phyloP scores from a whole-genome alignment of 805 yeast species.

The Kodamaea fukazawae region DNA sequence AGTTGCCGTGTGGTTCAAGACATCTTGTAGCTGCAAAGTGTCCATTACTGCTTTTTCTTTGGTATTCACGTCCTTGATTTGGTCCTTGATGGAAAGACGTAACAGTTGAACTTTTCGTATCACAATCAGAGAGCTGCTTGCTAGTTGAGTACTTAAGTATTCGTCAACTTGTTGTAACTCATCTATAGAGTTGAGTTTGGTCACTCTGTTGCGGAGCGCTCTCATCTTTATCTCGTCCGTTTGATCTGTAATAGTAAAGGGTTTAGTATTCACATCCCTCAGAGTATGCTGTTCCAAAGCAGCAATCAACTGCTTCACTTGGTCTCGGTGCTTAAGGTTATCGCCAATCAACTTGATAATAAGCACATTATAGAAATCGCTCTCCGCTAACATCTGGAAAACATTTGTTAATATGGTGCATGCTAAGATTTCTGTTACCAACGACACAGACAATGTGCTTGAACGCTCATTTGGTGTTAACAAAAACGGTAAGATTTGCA shows the following conservation, averaged over 20 bases:
- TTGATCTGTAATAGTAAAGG: constrained; percentile 12
- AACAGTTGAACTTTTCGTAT: constrained; percentile 10
- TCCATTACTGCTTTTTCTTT: constrained; percentile 6
- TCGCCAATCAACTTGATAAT: constrained; percentile 59
- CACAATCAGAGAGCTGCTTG: constrained; percentile 6
- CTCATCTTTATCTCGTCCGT: constrained; percentile 5
- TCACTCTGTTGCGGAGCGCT: constrained; percentile 1
- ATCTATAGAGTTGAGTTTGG: constrained; percentile 1
- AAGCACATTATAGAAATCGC: constrained; percentile 73
- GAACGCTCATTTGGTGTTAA: constrained; percentile 45
- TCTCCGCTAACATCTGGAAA: constrained; percentile 56
- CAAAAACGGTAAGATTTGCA: constrained; percentile 46
- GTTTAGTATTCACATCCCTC: constrained; percentile 2
- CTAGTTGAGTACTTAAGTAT: constrained; percentile 9
- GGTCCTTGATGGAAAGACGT: constrained; percentile 2
- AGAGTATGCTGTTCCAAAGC: constrained; percentile 65
- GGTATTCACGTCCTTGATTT: neutral
- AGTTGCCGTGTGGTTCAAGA: constrained; percentile 48
- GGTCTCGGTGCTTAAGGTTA: constrained; percentile 67
- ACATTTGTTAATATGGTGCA: constrained; percentile 49
- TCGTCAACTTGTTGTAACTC: constrained; percentile 11
- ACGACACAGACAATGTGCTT: constrained; percentile 46
- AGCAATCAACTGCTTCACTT: constrained; percentile 67
- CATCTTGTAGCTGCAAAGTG: constrained; percentile 36
- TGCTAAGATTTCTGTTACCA: constrained; percentile 64